Evolutionary conservation across 2,329 filamentous ascomycete species (phyloP).

Genomic region (Lizonia empirigonia): DNA sequence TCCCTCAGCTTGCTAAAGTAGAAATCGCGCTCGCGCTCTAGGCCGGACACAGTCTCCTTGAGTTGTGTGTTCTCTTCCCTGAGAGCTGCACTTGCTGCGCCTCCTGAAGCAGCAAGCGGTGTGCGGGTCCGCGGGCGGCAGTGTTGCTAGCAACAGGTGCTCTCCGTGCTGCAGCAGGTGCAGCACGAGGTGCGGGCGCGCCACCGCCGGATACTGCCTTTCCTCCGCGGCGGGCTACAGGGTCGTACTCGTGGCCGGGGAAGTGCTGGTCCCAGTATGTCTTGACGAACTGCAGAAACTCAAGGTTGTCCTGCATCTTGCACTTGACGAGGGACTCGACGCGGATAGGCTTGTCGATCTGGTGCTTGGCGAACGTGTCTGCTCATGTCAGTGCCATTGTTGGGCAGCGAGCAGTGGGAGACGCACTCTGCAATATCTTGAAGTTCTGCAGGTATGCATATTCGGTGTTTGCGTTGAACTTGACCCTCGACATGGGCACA

Average conservation of each 20-base stretch:
- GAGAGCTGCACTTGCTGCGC: slow-evolving; percentile 71
- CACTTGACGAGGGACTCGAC: slow-evolving; percentile 92
- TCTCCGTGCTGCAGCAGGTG: slow-evolving; percentile 57
- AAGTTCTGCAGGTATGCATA: slow-evolving; percentile 99
- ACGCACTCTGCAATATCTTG: slow-evolving; percentile 92
- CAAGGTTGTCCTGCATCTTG: slow-evolving; percentile 99
- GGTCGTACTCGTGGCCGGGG: slow-evolving; percentile 96
- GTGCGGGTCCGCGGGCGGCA: slow-evolving; percentile 51
- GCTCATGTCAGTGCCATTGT: slow-evolving; percentile 13
- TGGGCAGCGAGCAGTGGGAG: neutral
- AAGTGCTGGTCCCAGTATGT: slow-evolving; percentile 98
- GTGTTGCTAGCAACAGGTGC: slow-evolving; percentile 49
- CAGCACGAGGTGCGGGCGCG: slow-evolving; percentile 57
- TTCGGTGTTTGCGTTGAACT: slow-evolving; percentile 97
- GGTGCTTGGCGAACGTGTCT: slow-evolving; percentile 85
- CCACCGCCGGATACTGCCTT: slow-evolving; percentile 60
- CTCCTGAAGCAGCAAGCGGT: slow-evolving; percentile 50
- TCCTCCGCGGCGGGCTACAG: slow-evolving; percentile 76
- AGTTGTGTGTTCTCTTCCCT: slow-evolving; percentile 84
- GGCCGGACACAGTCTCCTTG: slow-evolving; percentile 92
- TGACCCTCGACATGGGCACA: slow-evolving; percentile 92
- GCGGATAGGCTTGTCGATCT: slow-evolving; percentile 86
- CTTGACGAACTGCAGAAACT: slow-evolving; percentile 98
- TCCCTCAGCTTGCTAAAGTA: slow-evolving; percentile 99
- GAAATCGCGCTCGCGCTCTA: slow-evolving; percentile 96